Evolutionary conservation across 2,329 filamentous ascomycete genomes (phyloP), one percentile per base, ranked within the genome.

Genomic region (Phialophora verrucosa): DNA sequence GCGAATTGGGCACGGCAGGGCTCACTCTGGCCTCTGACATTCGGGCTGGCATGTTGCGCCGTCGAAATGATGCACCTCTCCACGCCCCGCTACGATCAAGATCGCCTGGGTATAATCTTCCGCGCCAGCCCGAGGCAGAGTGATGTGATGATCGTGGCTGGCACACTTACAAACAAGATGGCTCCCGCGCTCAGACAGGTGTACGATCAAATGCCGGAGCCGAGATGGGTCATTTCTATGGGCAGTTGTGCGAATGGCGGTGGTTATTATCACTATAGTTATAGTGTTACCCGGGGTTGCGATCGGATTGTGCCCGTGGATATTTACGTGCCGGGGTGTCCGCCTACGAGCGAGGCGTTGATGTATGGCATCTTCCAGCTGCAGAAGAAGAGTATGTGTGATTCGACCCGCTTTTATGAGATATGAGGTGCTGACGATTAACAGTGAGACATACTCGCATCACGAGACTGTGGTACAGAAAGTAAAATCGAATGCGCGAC

Each of bases 101-200:
- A 96, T 81, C 88, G 92, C 42, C 84, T 94, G 66, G 92, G 92
- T 70, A 95, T 96, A 77, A 95, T 96, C 77, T 96, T 95, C 86
- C 89, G 92, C 73, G 92, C 91, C 65, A 94, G 91, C 14, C 92
- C 92, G 1, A 89, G 92, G 70, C 92, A 96, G 79, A 91, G 91
- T 67, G 92, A 96, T 79, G 90, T 96, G 71, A 95, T 96, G 92
- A 95, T 96, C 74, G 92, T 96, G 25, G 92, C 93, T 29, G 93
- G 93, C 66, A 97, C 93, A 32, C 86, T 97, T 69, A 96, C 92
- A 73, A 97, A 97, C 85, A 97, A 97, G 84, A 97, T 97, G 93
- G 92, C 92, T 0, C 92, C 93, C 1, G 93, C 93, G 38, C 83
- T 97, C 76, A 86, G 93, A 78, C 91, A 95, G 81, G 90, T 96